phyloP scores from a whole-genome alignment of 768 basidiomycete species.

The Guyanaporus albipodus region DNA sequence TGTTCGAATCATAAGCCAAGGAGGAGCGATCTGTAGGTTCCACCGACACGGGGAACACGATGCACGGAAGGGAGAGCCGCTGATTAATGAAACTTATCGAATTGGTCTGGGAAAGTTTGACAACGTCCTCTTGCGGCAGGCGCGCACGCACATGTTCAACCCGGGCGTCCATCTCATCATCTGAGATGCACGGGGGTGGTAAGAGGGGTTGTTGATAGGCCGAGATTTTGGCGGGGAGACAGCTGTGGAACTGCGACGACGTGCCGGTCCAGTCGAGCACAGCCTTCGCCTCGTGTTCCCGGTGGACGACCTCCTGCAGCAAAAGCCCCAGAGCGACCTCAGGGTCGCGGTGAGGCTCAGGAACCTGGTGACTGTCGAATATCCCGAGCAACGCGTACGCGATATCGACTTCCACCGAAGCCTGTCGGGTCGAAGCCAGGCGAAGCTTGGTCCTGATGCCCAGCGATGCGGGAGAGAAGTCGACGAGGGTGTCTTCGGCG shows the following conservation, averaged over 20 bases:
- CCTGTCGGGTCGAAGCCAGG: not conserved
- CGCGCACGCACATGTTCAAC: not conserved
- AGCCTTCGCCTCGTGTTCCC: conserved; percentile 1
- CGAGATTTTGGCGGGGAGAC: conserved; percentile 8
- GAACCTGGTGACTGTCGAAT: not conserved
- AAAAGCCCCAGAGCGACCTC: not conserved
- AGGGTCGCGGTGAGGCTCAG: not conserved
- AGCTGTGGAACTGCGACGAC: conserved; percentile 11
- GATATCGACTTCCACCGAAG: not conserved
- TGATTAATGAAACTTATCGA: not conserved
- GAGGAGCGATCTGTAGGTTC: not conserved
- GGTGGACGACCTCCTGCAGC: conserved; percentile 8
- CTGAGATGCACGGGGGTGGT: not conserved
- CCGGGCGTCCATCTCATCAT: not conserved
- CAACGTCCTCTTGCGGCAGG: not conserved
- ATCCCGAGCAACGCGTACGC: conserved; percentile 1
- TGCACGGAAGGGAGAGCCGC: not conserved
- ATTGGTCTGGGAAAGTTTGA: not conserved
- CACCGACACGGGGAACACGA: not conserved
- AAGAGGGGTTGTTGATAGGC: not conserved
- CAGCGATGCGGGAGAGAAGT: not conserved
- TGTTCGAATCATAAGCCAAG: not conserved
- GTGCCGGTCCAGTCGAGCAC: conserved; percentile 12
- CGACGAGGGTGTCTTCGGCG: not conserved
- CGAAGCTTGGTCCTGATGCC: not conserved